Evolutionary conservation across 495 filamentous ascomycete species (phyloP).

Genomic region (Tuber aestivum): DNA sequence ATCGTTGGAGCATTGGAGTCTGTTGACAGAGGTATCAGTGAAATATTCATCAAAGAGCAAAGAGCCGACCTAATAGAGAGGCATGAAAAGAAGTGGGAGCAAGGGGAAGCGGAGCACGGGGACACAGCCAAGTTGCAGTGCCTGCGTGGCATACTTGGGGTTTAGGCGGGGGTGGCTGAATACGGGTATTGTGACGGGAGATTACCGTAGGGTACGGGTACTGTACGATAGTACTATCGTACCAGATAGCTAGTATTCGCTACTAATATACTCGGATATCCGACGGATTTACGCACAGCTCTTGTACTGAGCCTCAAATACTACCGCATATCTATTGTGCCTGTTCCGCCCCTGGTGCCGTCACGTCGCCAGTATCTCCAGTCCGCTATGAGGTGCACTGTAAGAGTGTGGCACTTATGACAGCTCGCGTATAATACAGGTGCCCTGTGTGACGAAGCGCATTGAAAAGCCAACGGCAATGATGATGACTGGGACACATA

Average conservation of each 20-base stretch:
- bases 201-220: too few relatives aligned
- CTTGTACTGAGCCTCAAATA: background rate
- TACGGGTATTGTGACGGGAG: too few relatives aligned
- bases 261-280: background rate
- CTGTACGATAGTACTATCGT: background rate
- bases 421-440: background rate
- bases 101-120: background rate
- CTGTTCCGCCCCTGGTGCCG: background rate
- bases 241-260: background rate
- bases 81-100: background rate
- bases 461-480: background rate
- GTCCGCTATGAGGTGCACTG: background rate
- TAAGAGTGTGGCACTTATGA: background rate
- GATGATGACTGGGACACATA: too few relatives aligned
- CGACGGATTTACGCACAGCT: background rate
- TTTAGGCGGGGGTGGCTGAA: background rate
- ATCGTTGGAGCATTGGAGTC: constrained; percentile 26
- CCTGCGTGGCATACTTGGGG: background rate
- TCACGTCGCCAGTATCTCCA: background rate
- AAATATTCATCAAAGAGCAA: constrained; percentile 19
- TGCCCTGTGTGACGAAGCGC: background rate
- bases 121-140: background rate
- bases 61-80: background rate
- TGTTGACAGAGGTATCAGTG: constrained; percentile 12
- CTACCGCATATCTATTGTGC: background rate